Evolutionary conservation across 164 flowering plant genomes (phyloP).

Genomic region (Magnolia changhungtana): DNA sequence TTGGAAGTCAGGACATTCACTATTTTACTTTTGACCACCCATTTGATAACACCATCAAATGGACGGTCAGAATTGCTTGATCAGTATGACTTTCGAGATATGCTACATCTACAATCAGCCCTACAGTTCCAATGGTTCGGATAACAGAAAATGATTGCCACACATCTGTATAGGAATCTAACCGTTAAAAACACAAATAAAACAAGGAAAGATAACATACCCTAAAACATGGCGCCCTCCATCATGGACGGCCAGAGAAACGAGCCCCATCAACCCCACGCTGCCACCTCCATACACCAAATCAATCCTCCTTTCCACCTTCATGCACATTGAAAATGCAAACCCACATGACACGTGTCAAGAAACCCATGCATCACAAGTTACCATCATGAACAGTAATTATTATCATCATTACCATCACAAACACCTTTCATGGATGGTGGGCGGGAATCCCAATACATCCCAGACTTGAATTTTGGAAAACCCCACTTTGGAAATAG

Average conservation of each 20-base stretch:
- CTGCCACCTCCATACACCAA: slow-evolving; percentile 98
- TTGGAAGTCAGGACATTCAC: no score
- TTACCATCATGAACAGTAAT: slow-evolving; percentile 5
- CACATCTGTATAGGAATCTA: background rate
- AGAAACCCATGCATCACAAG: background rate
- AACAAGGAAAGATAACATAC: slow-evolving; percentile 35
- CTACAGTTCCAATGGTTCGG: background rate
- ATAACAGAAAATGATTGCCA: background rate
- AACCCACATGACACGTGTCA: slow-evolving; percentile 33
- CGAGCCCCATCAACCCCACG: slow-evolving; percentile 97
- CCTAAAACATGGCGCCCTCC: slow-evolving; percentile 99
- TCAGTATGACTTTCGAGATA: background rate
- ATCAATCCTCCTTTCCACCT: slow-evolving; percentile 97
- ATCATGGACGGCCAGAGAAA: slow-evolving; percentile 98
- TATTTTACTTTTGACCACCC: no score
- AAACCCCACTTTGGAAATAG: background rate
- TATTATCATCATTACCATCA: background rate
- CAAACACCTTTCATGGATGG: background rate
- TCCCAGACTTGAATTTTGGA: background rate
- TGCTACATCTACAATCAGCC: background rate
- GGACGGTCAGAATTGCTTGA: no score
- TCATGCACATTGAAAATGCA: slow-evolving; percentile 14
- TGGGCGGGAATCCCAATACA: background rate
- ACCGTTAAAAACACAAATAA: background rate
- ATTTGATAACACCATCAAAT: no score